These are phyloP conservation scores for Aspergillus ochraceus DNA, from an alignment of 2,329 filamentous ascomycete species.

Conservation along the genomic window DNA sequence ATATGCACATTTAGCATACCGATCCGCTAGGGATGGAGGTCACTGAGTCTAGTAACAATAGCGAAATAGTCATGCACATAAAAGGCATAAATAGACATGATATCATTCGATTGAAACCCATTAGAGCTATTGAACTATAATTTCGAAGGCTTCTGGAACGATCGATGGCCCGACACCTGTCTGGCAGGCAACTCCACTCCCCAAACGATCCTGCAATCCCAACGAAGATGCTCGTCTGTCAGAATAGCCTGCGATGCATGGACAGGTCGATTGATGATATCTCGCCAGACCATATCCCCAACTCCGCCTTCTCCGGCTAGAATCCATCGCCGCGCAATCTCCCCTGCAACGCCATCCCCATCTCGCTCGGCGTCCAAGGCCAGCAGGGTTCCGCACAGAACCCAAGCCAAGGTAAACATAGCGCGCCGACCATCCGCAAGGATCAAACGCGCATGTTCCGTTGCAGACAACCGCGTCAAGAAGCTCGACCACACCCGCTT, in stretches of 20 bases:
- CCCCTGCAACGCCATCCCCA: conserved; percentile 29
- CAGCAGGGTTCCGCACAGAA: conserved; percentile 37
- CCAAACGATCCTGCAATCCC: conserved; percentile 9
- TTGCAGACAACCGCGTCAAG: conserved; percentile 12
- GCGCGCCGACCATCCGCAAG: conserved; percentile 33
- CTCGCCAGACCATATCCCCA: conserved; percentile 28
- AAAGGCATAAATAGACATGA: too few species aligned
- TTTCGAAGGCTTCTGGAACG: conserved; percentile 6
- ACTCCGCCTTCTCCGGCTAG: conserved; percentile 30
- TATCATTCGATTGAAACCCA: not conserved
- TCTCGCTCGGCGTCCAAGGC: conserved; percentile 41
- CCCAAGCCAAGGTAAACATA: conserved; percentile 38
- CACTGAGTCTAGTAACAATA: too few species aligned
- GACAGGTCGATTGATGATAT: conserved; percentile 10
- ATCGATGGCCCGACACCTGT: conserved; percentile 8
- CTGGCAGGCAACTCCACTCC: conserved; percentile 8
- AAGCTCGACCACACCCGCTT: conserved; percentile 19
- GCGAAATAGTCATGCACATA: too few species aligned
- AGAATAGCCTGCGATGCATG: not conserved
- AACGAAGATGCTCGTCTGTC: conserved; percentile 4
- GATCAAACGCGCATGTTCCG: conserved; percentile 16
- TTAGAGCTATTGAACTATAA: not conserved
- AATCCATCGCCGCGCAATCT: conserved; percentile 41
- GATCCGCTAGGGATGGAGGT: too few species aligned
- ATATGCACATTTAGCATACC: too few species aligned